Percentiles rank a stretch among this genome's conserved stretches.
Conservation (phyloP, 192 early-diverging fungal genomes). For the Dimargaris cristalligena region DNA sequence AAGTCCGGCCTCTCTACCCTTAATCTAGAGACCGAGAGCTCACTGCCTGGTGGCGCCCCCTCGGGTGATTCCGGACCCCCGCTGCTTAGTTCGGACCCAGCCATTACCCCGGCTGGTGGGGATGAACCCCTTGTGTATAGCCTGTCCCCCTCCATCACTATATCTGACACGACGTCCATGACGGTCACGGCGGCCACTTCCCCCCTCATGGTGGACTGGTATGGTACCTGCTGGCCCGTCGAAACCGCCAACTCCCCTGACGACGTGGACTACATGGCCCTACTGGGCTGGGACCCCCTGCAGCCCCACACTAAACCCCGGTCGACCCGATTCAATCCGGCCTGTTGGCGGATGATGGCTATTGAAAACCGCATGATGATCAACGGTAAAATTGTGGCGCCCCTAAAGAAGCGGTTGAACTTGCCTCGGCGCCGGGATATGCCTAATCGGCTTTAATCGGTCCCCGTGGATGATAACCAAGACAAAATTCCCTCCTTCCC, state of each 20-base stretch:
- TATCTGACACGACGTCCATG: not conserved
- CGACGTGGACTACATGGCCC: not conserved
- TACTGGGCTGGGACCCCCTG: constrained; percentile 6
- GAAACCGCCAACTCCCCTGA: not conserved
- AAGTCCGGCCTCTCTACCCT: not conserved
- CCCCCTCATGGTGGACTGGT: constrained; percentile 5
- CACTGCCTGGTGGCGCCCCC: not conserved
- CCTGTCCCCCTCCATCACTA: not conserved
- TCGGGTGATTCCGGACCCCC: not conserved
- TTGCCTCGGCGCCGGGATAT: constrained; percentile 1
- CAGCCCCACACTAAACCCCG: constrained; percentile 3
- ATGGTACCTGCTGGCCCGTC: constrained; percentile 9
- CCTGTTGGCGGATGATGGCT: constrained; percentile 10
- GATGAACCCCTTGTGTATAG: not conserved
- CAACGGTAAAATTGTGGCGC: not conserved
- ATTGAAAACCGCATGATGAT: constrained; percentile 10
- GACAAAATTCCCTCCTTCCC: too few relatives aligned
- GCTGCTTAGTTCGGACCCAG: not conserved
- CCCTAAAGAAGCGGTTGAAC: constrained; percentile 7
- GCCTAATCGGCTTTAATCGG: too few relatives aligned
- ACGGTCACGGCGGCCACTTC: not conserved
- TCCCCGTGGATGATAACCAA: too few relatives aligned
- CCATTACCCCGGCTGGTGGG: not conserved
- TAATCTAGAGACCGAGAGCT: not conserved
- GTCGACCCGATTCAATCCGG: not conserved